Base-by-base conservation (phyloP, 345 rosid genomes). In the Cardamine chenopodiifolia region DNA sequence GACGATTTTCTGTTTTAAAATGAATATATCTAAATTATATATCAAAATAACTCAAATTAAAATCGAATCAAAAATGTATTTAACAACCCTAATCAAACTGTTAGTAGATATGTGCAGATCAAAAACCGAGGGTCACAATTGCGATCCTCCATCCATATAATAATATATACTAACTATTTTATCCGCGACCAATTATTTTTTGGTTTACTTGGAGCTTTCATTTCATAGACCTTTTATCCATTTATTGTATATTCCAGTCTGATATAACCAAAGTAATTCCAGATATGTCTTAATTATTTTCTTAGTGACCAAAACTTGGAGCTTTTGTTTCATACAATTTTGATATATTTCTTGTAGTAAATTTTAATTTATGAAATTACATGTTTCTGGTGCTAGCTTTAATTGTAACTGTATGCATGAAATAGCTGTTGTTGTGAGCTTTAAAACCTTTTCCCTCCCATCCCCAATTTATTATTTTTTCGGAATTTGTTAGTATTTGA, bases 371-470 rank as follows among this genome's bases (percentile, higher is more conserved):
- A 17, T n/a, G 23, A 47, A 47, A 56, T 57, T 66, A 34, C n/a
- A 49, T 25, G 31, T 34, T 74, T 74, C 52, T 47, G 66, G 42
- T 58, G 59, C 59, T 56, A 66, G 67, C 44, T 49, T 34, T 66
- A 58, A 66, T 49, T 54, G 63, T 61, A 6, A 52, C 63, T 53
- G 70, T 47, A 72, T 53, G 63, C 77, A 72, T 53, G 63, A 40
- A 52, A 45, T 53, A 45, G 50, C 49, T 47, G 58, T 4, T 72
- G 44, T 39, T 53, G 31, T 50, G 62, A 39, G 69, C 47, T 64
- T 65, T 56, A 9, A 54, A 60, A 31, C 4, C 1, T 4, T 54
- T 42, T 31, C 2, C 50, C 8, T 18, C 18, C 34, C 35, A 35
- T 13, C 23, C 49, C 26, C 19, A 5, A 8, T 49, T 47, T 35